These are phyloP conservation scores for Trichoderma cornu-damae DNA, from an alignment of 2,329 filamentous ascomycete genomes.

Conservation along the genomic window DNA sequence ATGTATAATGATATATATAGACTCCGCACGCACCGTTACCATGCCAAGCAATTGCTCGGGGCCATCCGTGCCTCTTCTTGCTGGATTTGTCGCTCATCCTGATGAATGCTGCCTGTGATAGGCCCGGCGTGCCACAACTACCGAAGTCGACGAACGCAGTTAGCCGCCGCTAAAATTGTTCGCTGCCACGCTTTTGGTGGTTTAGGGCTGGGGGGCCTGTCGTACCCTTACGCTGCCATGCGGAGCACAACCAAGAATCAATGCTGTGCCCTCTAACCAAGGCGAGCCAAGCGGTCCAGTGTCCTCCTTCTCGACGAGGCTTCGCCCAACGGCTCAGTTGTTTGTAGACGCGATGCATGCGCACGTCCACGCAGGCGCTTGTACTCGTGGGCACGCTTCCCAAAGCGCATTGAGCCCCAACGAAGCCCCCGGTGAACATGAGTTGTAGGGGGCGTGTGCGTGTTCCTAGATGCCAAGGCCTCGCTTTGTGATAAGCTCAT, in stretches of 20 bases:
- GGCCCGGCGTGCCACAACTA: slow-evolving; percentile 15
- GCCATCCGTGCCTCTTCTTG: slow-evolving; percentile 14
- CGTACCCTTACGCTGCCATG: slow-evolving; percentile 3
- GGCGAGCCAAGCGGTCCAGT: background rate
- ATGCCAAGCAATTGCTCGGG: slow-evolving; percentile 16
- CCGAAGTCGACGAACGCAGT: slow-evolving; percentile 10
- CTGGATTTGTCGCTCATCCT: slow-evolving; percentile 14
- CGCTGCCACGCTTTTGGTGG: slow-evolving; percentile 12
- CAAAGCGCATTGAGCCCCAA: background rate
- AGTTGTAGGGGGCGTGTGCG: slow-evolving; percentile 1
- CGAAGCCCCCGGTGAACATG: no score
- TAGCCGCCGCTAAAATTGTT: slow-evolving; percentile 18
- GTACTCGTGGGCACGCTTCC: background rate
- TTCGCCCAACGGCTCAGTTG: no score
- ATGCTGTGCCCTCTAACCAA: background rate
- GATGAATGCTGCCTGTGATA: slow-evolving; percentile 16
- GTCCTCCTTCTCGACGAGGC: no score
- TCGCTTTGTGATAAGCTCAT: slow-evolving; percentile 16
- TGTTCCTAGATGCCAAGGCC: slow-evolving; percentile 17
- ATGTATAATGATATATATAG: no score
- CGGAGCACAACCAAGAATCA: background rate
- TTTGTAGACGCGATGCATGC: no score
- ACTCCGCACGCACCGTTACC: background rate
- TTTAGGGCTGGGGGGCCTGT: slow-evolving; percentile 9
- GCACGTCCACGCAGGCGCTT: no score